Conservation (phyloP, 352 stramenopile genomes). For the Pythium phragmitis region DNA sequence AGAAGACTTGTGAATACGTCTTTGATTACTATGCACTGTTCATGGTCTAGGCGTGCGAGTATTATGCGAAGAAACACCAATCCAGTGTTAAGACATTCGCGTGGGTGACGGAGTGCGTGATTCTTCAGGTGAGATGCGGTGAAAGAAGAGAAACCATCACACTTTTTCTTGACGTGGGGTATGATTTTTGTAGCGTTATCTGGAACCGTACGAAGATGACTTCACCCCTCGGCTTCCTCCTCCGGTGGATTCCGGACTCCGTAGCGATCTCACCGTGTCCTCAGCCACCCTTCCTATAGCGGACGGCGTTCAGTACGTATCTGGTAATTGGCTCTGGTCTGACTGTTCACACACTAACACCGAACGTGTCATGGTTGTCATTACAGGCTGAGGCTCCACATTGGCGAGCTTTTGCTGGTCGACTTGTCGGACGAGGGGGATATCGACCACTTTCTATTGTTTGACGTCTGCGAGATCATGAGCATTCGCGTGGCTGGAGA, state of each 20-base stretch:
- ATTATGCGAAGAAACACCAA: slow-evolving; percentile 40
- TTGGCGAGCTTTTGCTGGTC: slow-evolving; percentile 70
- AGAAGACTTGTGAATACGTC: background rate
- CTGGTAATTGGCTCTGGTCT: background rate
- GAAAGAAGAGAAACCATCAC: too few relatives aligned
- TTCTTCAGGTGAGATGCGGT: slow-evolving; percentile 56
- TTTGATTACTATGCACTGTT: background rate
- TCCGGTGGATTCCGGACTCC: slow-evolving; percentile 7
- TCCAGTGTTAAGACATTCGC: slow-evolving; percentile 61
- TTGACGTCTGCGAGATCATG: slow-evolving; percentile 82
- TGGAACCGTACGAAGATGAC: slow-evolving; percentile 35
- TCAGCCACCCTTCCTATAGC: slow-evolving; percentile 54
- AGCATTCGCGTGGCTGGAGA: slow-evolving; percentile 36
- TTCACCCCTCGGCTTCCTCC: slow-evolving; percentile 43
- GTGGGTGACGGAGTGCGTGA: slow-evolving; percentile 82
- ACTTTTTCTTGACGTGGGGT: background rate
- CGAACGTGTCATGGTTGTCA: slow-evolving; percentile 14
- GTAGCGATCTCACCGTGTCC: slow-evolving; percentile 33
- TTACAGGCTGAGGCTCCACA: slow-evolving; percentile 56
- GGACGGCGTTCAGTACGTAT: slow-evolving; percentile 53
- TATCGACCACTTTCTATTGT: slow-evolving; percentile 74
- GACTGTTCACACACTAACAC: background rate
- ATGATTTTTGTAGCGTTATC: slow-evolving; percentile 36
- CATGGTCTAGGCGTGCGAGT: slow-evolving; percentile 45
- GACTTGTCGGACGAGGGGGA: slow-evolving; percentile 50